Percentiles rank a stretch among this genome's conserved stretches.
Conservation (phyloP, 805 yeast genomes). For the Lipomyces sp. region DNA sequence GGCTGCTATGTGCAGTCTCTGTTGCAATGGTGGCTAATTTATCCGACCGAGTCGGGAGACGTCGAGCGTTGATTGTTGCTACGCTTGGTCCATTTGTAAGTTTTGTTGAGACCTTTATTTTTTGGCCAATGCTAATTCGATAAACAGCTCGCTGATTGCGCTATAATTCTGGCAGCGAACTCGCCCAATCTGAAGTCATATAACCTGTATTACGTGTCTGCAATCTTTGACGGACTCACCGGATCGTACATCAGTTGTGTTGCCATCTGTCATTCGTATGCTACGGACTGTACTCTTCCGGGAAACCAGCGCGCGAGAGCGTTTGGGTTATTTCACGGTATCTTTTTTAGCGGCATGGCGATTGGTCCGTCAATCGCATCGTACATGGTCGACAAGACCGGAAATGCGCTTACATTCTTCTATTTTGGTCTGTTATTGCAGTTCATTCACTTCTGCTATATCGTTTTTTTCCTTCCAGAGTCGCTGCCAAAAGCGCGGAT, state of each 20-base stretch:
- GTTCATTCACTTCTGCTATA: conserved; percentile 2
- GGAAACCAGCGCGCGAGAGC: conserved; percentile 19
- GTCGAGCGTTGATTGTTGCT: conserved; percentile 10
- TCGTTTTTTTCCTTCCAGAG: conserved; percentile 17
- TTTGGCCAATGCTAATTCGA: neutral
- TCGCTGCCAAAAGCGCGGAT: conserved; percentile 8
- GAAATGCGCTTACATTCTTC: conserved; percentile 12
- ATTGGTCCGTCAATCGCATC: conserved; percentile 23
- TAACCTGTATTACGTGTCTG: conserved; percentile 11
- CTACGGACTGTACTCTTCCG: conserved; percentile 20
- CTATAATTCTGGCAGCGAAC: conserved; percentile 11
- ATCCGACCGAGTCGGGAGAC: conserved; percentile 19
- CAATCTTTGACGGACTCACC: conserved; percentile 16
- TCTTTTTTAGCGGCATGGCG: conserved; percentile 17
- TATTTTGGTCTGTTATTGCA: conserved; percentile 19
- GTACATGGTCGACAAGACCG: conserved; percentile 10
- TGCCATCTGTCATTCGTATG: conserved; percentile 26
- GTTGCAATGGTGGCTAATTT: conserved; percentile 11
- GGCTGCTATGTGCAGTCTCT: conserved; percentile 16
- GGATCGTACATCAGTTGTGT: conserved; percentile 19
- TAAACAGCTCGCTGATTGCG: conserved; percentile 11
- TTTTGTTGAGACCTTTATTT: neutral
- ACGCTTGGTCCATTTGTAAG: conserved; percentile 19
- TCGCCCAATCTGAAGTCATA: conserved; percentile 17
- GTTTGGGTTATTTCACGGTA: conserved; percentile 22